Base-by-base conservation (phyloP, 1,284 basidiomycete species). In the Golubevia pallescens region DNA sequence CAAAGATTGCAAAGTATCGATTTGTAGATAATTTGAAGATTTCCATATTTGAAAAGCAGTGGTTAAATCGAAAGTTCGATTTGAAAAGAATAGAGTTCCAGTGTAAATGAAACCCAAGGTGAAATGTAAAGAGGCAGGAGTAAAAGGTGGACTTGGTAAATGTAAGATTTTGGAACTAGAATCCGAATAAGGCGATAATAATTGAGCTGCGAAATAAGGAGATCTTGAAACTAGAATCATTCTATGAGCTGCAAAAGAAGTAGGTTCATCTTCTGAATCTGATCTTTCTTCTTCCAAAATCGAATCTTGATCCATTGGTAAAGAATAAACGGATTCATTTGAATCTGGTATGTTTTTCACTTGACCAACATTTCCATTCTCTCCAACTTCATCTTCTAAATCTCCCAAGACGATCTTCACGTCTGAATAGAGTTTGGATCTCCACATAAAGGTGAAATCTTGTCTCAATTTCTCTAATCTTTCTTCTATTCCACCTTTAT, bases 51-150 rank as follows among this genome's bases (percentile, higher is more conserved):
- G 90, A 83, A 98, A 94, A 0, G 93, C 93, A 14, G 94, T 98
- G 57, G 91, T 89, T 67, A 98, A 90, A 87, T 98, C 95, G 86
- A 94, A 97, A 0, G 93, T 92, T 19, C 96, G 89, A 79, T 97
- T 93, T 2, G 93, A 95, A 83, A 97, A 97, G 57, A 92, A 89
- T 60, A 99, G 91, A 4, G 94, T 95, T 55, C 96, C 96, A 10
- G 94, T 94, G 82, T 98, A 98, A 61, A 95, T 89, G 86, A 92
- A 95, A 14, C 95, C 95, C 28, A 99, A 90, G 24, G 94, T 93
- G 82, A 98, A 98, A 86, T 97, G 94, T 1, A 97, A 88, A 0
- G 94, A 93, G 0, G 95, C 93, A 0, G 95, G 93, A 0, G 96
- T 97, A 86, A 98, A 98, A 0, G 95, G 95, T 0, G 95, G 95